phyloP scores from a whole-genome alignment of 2,329 filamentous ascomycete species.

The Aspergillus eucalypticola region DNA sequence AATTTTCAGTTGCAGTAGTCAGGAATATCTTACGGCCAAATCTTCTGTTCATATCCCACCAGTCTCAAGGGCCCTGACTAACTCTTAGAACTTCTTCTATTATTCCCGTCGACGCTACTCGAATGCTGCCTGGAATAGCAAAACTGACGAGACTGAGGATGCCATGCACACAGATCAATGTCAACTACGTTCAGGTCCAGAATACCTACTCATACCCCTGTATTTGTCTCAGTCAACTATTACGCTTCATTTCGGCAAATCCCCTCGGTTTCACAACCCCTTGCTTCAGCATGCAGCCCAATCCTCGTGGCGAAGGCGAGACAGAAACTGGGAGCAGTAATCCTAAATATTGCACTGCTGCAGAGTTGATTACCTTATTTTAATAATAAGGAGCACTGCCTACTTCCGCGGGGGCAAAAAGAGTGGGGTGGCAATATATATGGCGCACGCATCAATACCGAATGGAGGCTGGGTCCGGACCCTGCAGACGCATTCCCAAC shows the following conservation, averaged over 20 bases:
- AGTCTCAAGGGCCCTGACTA: too few species aligned
- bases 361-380: not conserved
- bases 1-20: too few species aligned
- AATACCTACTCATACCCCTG: not conserved
- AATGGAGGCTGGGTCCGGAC: conserved; percentile 4
- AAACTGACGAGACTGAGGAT: not conserved
- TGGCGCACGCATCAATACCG: conserved; percentile 4
- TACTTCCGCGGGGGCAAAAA: not conserved
- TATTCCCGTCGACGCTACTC: too few species aligned
- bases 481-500: conserved; percentile 1
- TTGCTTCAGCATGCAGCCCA: not conserved
- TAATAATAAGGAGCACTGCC: not conserved
- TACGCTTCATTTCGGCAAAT: not conserved
- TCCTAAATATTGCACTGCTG: not conserved
- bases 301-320: not conserved
- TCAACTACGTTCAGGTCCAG: not conserved
- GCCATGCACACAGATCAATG: not conserved
- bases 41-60: too few species aligned
- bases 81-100: too few species aligned
- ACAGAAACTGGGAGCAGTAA: not conserved
- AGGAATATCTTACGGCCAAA: too few species aligned
- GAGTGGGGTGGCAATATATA: too few species aligned
- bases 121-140: too few species aligned
- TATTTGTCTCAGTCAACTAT: not conserved
- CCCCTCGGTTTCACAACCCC: not conserved